These are phyloP conservation scores for Achaetomium macrosporum DNA, from an alignment of 2,329 filamentous ascomycete species.

Conservation along the genomic window DNA sequence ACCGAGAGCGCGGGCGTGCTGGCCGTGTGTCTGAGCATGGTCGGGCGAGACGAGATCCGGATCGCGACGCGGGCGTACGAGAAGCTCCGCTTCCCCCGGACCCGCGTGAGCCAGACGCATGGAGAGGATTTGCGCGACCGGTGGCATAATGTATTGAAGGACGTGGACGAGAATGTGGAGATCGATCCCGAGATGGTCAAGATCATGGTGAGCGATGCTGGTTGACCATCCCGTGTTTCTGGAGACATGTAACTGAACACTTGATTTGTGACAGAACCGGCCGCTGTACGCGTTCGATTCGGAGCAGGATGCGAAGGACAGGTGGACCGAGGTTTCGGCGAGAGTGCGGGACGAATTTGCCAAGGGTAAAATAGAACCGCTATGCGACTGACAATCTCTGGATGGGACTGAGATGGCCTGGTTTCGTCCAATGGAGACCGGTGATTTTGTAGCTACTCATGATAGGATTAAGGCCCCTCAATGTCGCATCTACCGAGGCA, in stretches of 20 bases:
- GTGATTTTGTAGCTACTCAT: too few species aligned
- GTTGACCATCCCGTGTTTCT: not conserved
- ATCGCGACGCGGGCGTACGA: slow-evolving; percentile 39
- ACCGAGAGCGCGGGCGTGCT: slow-evolving; percentile 46
- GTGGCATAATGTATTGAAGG: slow-evolving; percentile 39
- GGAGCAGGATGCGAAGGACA: slow-evolving; percentile 37
- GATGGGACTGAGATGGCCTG: too few species aligned
- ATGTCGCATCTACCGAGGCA: too few species aligned
- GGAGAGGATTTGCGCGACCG: slow-evolving; percentile 39
- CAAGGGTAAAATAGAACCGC: slow-evolving; percentile 33
- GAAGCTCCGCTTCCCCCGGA: slow-evolving; percentile 37
- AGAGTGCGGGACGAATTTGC: slow-evolving; percentile 33
- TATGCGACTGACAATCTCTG: slow-evolving; percentile 16
- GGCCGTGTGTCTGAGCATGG: slow-evolving; percentile 39
- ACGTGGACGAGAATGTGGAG: slow-evolving; percentile 36
- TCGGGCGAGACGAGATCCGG: slow-evolving; percentile 35
- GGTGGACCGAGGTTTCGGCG: slow-evolving; percentile 37
- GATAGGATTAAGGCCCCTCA: too few species aligned
- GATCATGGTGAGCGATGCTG: slow-evolving; percentile 26
- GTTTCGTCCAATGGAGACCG: too few species aligned
- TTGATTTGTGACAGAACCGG: slow-evolving; percentile 31
- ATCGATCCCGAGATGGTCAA: slow-evolving; percentile 42
- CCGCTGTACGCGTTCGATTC: slow-evolving; percentile 44
- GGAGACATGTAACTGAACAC: not conserved
- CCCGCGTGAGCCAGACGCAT: slow-evolving; percentile 37